A percentile compares a stretch with the other conserved stretches of the same genome.
Conservation (phyloP, 2,329 filamentous ascomycete genomes). For the Fusarium redolens region DNA sequence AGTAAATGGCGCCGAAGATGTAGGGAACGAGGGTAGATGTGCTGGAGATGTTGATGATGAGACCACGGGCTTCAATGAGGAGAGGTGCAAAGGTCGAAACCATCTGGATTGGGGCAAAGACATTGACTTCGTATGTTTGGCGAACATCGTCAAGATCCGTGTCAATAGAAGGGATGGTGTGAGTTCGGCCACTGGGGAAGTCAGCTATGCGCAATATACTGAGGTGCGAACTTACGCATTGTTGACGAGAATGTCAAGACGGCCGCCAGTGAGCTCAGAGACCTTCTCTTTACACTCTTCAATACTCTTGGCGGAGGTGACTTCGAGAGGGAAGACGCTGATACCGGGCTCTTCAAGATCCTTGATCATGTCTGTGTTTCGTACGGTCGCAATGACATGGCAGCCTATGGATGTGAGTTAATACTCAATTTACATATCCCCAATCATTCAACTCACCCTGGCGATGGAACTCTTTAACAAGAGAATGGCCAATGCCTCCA, state of each 20-base stretch:
- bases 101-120: conserved; percentile 68
- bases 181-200: conserved; percentile 59
- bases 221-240: conserved; percentile 60
- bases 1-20: conserved; percentile 65
- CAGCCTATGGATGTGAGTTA: conserved; percentile 38
- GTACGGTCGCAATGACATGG: conserved; percentile 68
- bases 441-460: conserved; percentile 52
- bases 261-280: conserved; percentile 60
- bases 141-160: conserved; percentile 64
- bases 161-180: conserved; percentile 64
- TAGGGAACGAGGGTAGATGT: conserved; percentile 63
- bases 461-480: conserved; percentile 64
- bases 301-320: conserved; percentile 64
- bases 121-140: conserved; percentile 66
- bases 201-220: not conserved
- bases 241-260: conserved; percentile 69
- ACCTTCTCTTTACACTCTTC: conserved; percentile 60
- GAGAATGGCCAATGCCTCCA: conserved; percentile 67
- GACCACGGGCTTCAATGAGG: conserved; percentile 61
- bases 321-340: conserved; percentile 63
- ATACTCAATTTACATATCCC: accelerated
- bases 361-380: conserved; percentile 59
- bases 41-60: conserved; percentile 67
- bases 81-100: conserved; percentile 61
- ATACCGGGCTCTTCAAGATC: conserved; percentile 60